A percentile compares a stretch with the other conserved stretches of the same genome.
phyloP scores from a whole-genome alignment of 108 stramenopile genomes.

The Chaetoceros tenuissimus region DNA sequence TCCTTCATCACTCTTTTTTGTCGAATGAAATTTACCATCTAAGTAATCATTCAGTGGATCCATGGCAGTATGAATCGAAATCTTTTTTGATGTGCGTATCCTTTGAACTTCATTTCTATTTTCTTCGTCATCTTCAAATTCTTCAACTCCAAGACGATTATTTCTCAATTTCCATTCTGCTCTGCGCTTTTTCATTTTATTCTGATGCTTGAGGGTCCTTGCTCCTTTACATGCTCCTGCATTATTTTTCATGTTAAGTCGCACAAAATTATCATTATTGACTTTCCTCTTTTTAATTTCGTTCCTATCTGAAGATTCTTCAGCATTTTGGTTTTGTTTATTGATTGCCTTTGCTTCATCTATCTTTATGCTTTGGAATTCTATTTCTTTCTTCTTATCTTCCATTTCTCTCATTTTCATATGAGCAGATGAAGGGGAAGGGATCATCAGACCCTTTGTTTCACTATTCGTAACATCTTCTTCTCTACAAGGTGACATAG shows the following conservation, averaged over 20 bases:
- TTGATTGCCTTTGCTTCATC: too few relatives aligned
- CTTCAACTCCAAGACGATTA: slow-evolving; percentile 4
- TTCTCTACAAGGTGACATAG: too few relatives aligned
- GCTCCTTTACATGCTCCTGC: slow-evolving; percentile 79
- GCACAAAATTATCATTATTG: slow-evolving; percentile 77
- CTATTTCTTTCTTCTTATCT: too few relatives aligned
- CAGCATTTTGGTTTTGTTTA: too few relatives aligned
- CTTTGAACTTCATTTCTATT: neutral
- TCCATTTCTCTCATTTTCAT: too few relatives aligned
- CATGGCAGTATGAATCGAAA: slow-evolving; percentile 20
- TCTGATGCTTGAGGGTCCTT: slow-evolving; percentile 20
- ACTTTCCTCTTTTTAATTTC: slow-evolving; percentile 7
- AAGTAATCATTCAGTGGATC: slow-evolving; percentile 83
- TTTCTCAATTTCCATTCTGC: slow-evolving; percentile 5
- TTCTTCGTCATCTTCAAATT: slow-evolving; percentile 8
- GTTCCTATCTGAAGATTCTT: too few relatives aligned
- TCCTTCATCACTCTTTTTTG: neutral
- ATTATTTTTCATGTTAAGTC: slow-evolving; percentile 60
- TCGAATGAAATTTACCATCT: slow-evolving; percentile 48
- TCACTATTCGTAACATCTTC: too few relatives aligned
- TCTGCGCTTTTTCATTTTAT: neutral
- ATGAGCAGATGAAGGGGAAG: too few relatives aligned
- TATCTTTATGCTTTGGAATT: too few relatives aligned
- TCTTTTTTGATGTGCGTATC: slow-evolving; percentile 12
- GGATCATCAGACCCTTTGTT: too few relatives aligned